Percentiles rank a stretch among this genome's conserved stretches.
These are phyloP conservation scores for Talaromyces sp. DNA, from an alignment of 2,329 filamentous ascomycete species.

Conservation along the genomic window DNA sequence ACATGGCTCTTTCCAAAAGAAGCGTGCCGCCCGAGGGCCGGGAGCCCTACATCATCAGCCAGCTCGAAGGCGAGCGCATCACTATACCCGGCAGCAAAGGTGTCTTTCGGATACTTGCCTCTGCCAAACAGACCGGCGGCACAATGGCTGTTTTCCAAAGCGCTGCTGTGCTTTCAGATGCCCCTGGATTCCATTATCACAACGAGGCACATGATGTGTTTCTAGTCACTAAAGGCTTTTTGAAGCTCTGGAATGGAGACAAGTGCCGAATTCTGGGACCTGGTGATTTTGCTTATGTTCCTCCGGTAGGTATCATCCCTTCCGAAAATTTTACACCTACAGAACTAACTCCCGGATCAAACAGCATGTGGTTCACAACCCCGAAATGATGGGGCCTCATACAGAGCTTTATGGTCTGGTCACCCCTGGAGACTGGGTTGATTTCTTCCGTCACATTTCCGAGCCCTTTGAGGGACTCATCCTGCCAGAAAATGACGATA, in stretches of 20 bases:
- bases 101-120: constrained; percentile 47
- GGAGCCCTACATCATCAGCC: constrained; percentile 43
- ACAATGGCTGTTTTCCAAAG: constrained; percentile 49
- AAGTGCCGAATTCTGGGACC: constrained; percentile 49
- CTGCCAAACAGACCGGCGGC: constrained; percentile 48
- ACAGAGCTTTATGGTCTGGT: constrained; percentile 53
- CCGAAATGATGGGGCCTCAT: constrained; percentile 50
- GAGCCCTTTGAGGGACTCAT: constrained; percentile 49
- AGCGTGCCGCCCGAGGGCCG: constrained; percentile 33
- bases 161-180: constrained; percentile 34
- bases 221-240: constrained; percentile 49
- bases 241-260: constrained; percentile 57
- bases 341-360: constrained; percentile 23
- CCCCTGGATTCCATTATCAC: constrained; percentile 52
- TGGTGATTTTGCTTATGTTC: constrained; percentile 55
- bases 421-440: constrained; percentile 55
- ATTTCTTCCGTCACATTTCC: constrained; percentile 56
- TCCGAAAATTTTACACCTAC: background rate
- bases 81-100: constrained; percentile 51
- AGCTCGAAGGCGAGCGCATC: constrained; percentile 48
- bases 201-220: constrained; percentile 55
- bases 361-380: constrained; percentile 48
- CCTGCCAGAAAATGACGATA: constrained; percentile 49
- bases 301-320: constrained; percentile 39
- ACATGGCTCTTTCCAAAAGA: constrained; percentile 21